A percentile compares a stretch with the other conserved stretches of the same genome.
Conservation (phyloP, 129 eudicot species). For the Glebionis coronaria region DNA sequence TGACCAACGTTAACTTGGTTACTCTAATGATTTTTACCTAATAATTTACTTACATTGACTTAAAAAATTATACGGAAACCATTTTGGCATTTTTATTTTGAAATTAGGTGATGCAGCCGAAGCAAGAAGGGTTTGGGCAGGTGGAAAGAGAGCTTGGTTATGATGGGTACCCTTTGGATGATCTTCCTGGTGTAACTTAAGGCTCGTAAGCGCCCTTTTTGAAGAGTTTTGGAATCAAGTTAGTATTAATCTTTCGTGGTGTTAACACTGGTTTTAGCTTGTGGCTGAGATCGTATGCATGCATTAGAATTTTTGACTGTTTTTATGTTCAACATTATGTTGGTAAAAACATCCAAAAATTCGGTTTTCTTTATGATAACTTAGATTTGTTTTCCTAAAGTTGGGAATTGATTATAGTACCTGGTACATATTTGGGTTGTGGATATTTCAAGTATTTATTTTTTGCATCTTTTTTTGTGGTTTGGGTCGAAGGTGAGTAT, state of each 20-base stretch:
- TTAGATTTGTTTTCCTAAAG: background rate
- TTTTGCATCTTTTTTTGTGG: background rate
- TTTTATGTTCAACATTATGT: constrained; percentile 35
- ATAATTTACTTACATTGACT: background rate
- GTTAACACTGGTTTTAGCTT: constrained; percentile 2
- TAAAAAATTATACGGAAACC: background rate
- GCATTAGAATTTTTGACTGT: constrained; percentile 29
- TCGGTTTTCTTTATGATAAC: constrained; percentile 7
- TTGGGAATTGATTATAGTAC: background rate
- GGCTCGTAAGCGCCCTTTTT: background rate
- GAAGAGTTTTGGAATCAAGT: background rate
- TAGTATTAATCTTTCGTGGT: constrained; percentile 10
- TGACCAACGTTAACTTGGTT: too few species aligned
- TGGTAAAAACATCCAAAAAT: constrained; percentile 39
- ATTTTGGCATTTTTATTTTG: background rate
- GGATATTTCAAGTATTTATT: background rate
- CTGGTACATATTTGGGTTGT: background rate
- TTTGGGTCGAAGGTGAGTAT: background rate
- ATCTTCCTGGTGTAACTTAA: background rate
- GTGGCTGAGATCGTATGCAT: background rate
- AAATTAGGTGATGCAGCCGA: constrained; percentile 20
- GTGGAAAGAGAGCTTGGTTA: too few species aligned
- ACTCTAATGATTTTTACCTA: too few species aligned
- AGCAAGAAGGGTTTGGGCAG: constrained; percentile 52
- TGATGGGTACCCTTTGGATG: too few species aligned